phyloP scores from a whole-genome alignment of 2,329 filamentous ascomycete genomes.

The Fusarium bactridioides region DNA sequence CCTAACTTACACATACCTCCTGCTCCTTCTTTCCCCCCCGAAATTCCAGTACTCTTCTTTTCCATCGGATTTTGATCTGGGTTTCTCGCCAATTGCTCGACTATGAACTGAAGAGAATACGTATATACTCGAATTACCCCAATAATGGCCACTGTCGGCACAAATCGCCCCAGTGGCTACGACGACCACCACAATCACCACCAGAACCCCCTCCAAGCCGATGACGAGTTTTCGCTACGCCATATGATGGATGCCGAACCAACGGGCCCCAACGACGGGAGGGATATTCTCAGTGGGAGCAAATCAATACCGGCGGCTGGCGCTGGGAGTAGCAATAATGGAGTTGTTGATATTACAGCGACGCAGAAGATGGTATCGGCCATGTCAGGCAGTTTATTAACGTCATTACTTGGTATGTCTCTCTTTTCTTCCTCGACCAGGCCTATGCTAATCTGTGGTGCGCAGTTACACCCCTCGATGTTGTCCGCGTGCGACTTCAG shows the following conservation, averaged over 20 bases:
- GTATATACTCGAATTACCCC: conserved; percentile 4
- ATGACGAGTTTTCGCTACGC: conserved; percentile 43
- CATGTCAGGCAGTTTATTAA: conserved; percentile 87
- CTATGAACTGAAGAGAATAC: conserved; percentile 25
- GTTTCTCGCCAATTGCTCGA: not conserved
- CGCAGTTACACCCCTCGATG: conserved; percentile 91
- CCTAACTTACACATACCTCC: not conserved
- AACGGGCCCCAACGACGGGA: conserved; percentile 15
- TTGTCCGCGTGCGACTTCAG: conserved; percentile 93
- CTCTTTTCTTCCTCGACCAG: not conserved
- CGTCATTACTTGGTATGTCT: conserved; percentile 81
- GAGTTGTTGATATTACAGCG: conserved; percentile 74
- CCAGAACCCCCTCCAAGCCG: conserved; percentile 35
- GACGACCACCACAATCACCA: conserved; percentile 25
- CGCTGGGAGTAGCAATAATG: conserved; percentile 35
- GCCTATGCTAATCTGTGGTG: conserved; percentile 5
- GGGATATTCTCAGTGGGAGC: conserved; percentile 1
- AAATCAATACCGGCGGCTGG: conserved; percentile 18
- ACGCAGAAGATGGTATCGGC: conserved; percentile 95
- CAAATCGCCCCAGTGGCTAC: conserved; percentile 35
- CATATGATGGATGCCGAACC: conserved; percentile 38
- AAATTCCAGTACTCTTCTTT: not conserved
- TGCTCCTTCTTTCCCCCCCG: not conserved
- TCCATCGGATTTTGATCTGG: not conserved
- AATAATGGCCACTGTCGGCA: conserved; percentile 36